These are phyloP conservation scores for Phalaenopsis equestris DNA, from an alignment of 106 monocot species.

Conservation along the genomic window DNA sequence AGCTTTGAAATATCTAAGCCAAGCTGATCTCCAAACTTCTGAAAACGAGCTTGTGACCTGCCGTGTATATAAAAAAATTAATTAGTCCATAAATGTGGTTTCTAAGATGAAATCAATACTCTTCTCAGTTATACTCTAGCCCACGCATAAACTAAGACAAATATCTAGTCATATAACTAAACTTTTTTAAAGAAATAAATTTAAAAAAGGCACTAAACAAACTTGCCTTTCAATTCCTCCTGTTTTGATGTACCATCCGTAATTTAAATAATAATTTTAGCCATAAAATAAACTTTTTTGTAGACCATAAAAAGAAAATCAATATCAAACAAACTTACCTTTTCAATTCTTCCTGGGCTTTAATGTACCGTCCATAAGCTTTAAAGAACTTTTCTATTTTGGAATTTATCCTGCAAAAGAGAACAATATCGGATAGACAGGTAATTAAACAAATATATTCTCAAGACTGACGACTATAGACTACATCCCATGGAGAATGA, in stretches of 20 bases:
- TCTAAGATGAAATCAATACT: neutral
- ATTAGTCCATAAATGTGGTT: neutral
- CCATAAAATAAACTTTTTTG: neutral
- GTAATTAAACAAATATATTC: neutral
- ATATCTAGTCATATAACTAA: neutral
- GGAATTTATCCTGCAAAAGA: constrained; percentile 32
- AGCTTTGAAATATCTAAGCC: constrained; percentile 33
- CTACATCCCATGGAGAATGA: neutral
- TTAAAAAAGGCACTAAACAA: neutral
- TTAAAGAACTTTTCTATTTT: constrained; percentile 46
- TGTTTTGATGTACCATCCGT: constrained; percentile 46
- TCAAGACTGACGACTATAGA: neutral
- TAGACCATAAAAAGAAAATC: neutral
- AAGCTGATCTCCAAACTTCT: constrained; percentile 33
- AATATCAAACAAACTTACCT: constrained; percentile 13
- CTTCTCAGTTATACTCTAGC: neutral
- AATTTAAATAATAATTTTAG: neutral
- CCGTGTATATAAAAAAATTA: neutral
- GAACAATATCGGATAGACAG: neutral
- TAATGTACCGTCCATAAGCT: constrained; percentile 48
- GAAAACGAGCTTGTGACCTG: constrained; percentile 44
- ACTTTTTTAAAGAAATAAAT: neutral
- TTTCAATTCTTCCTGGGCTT: constrained; percentile 57
- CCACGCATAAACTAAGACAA: constrained; percentile 9
- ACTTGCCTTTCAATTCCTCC: constrained; percentile 7